Evolutionary conservation across 2,329 filamentous ascomycete species (phyloP).

Genomic region (Nemania abortiva): DNA sequence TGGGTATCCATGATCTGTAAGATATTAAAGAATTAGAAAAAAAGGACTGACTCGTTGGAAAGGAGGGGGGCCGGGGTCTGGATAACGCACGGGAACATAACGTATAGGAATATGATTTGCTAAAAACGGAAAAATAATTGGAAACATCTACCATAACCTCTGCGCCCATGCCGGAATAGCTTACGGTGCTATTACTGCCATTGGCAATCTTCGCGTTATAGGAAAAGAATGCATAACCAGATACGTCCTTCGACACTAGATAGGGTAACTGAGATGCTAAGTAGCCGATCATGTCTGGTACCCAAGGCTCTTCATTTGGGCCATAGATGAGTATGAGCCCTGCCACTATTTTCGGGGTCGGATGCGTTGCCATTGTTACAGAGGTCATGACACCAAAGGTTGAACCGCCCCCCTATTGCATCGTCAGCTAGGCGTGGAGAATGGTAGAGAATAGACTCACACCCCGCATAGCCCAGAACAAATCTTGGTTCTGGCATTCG

Average conservation of each 20-base stretch:
- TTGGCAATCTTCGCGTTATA: conserved; percentile 45
- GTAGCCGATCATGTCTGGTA: conserved; percentile 61
- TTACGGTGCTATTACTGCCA: conserved; percentile 5
- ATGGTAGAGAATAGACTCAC: conserved; percentile 51
- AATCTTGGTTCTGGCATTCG: conserved; percentile 64
- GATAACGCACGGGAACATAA: too few relatives aligned
- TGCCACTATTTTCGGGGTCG: conserved; percentile 49
- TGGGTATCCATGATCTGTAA: conserved; percentile 53
- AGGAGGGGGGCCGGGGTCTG: background rate
- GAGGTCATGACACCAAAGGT: conserved; percentile 72
- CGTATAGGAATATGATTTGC: background rate
- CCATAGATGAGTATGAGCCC: conserved; percentile 50
- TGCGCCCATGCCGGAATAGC: conserved; percentile 52
- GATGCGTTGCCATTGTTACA: conserved; percentile 66
- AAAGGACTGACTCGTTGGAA: background rate
- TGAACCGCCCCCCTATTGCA: conserved; percentile 64
- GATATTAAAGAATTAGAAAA: background rate
- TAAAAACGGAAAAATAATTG: background rate
- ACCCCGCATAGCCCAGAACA: conserved; percentile 74
- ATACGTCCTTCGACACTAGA: conserved; percentile 64
- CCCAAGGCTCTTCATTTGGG: conserved; percentile 50
- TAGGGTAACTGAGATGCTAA: conserved; percentile 60
- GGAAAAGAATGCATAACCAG: conserved; percentile 61
- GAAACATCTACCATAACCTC: conserved; percentile 42
- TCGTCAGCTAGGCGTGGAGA: background rate